phyloP scores from a whole-genome alignment of 331 rosid genomes.

The Malus hybrid region DNA sequence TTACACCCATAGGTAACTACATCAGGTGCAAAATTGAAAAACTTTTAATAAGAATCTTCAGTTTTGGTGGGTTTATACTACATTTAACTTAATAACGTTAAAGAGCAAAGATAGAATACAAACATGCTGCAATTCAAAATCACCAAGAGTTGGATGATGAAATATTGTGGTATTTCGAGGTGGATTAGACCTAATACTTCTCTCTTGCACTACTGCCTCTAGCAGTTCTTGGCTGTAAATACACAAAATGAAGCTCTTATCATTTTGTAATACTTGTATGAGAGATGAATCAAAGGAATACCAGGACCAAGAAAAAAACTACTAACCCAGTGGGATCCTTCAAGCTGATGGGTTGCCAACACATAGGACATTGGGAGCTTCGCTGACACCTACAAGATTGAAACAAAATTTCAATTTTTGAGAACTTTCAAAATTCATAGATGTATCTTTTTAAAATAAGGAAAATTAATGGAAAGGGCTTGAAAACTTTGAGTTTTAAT shows the following conservation, averaged over 20 bases:
- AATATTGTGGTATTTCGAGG: conserved; percentile 78
- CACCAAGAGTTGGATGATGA: conserved; percentile 95
- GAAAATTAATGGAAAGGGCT: too few species aligned
- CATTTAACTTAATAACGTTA: not conserved
- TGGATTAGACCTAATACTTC: conserved; percentile 70
- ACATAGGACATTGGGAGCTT: conserved; percentile 99
- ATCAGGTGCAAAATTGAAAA: conserved; percentile 9
- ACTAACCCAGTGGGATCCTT: conserved; percentile 87
- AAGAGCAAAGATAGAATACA: conserved; percentile 28
- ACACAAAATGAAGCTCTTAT: conserved; percentile 4
- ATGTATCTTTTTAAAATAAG: not conserved
- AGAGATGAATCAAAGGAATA: not conserved
- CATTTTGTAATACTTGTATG: not conserved
- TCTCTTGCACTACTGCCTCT: conserved; percentile 82
- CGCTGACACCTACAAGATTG: conserved; percentile 75
- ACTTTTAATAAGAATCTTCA: not conserved
- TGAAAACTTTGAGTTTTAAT: too few species aligned
- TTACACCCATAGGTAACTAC: conserved; percentile 89
- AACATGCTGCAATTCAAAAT: conserved; percentile 92
- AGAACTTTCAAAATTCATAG: not conserved
- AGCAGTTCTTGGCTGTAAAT: conserved; percentile 84
- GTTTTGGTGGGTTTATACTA: not conserved
- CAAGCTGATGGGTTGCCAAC: conserved; percentile 91
- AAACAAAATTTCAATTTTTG: not conserved
- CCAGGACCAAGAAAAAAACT: not conserved